Percentiles rank a stretch among this genome's conserved stretches.
Evolutionary conservation across 2,329 filamentous ascomycete species (phyloP).

Genomic region (Apiospora rasikravindrae): DNA sequence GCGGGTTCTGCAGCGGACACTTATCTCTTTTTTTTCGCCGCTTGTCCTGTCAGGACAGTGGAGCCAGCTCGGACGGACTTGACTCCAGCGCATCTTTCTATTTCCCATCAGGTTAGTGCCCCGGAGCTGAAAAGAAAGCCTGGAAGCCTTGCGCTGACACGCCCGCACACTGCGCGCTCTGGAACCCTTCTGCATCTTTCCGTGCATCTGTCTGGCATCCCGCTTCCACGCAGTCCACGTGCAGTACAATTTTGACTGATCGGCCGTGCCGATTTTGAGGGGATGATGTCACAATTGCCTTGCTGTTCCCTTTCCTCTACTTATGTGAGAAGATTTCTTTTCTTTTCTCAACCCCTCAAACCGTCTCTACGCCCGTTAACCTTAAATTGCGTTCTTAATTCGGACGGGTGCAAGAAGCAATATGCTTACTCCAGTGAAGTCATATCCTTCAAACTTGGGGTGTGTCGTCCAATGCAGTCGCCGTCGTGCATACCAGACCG

Average conservation of each 20-base stretch:
- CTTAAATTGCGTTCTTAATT: neutral
- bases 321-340: neutral
- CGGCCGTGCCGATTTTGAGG: neutral
- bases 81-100: neutral
- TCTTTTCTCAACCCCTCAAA: neutral
- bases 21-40: neutral
- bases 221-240: neutral
- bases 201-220: too few species aligned
- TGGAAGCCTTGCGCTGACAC: conserved; percentile 7
- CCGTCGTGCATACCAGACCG: neutral
- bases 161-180: neutral
- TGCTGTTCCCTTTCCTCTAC: neutral
- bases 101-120: neutral
- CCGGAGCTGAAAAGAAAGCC: neutral
- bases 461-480: neutral
- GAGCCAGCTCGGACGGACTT: neutral
- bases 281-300: neutral
- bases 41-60: neutral
- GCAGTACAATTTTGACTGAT: neutral
- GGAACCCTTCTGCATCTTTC: neutral
- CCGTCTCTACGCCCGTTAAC: neutral
- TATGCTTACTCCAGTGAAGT: neutral
- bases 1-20: neutral
- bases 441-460: neutral
- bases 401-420: neutral